phyloP scores from a whole-genome alignment of 352 stramenopile species.

The Elongisporangium senticosum region DNA sequence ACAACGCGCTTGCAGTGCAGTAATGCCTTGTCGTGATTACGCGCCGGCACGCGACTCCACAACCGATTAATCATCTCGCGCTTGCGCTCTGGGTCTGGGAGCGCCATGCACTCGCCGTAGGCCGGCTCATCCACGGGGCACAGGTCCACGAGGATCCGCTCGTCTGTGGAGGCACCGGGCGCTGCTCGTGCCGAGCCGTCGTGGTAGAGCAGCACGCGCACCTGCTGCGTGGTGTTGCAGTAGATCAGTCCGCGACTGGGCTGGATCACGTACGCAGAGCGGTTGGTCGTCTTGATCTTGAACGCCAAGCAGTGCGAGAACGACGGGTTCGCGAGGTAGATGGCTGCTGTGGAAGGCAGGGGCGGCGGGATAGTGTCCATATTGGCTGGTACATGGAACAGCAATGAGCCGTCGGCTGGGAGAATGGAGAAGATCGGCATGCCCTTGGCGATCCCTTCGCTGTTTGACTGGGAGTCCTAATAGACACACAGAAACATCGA shows the following conservation, averaged over 20 bases:
- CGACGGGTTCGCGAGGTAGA: slow-evolving; percentile 61
- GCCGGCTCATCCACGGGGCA: neutral
- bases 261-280: slow-evolving; percentile 68
- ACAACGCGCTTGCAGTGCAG: neutral
- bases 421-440: slow-evolving; percentile 29
- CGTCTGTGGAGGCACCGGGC: neutral
- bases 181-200: slow-evolving; percentile 14
- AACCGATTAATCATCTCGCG: neutral
- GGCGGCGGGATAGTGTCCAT: neutral
- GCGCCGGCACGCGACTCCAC: neutral
- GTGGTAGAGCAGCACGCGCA: slow-evolving; percentile 51
- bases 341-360: neutral
- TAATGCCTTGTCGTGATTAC: neutral
- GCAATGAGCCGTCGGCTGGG: slow-evolving; percentile 28
- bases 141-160: neutral
- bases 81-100: neutral
- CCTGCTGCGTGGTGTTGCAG: slow-evolving; percentile 45
- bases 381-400: slow-evolving; percentile 15
- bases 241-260: slow-evolving; percentile 59
- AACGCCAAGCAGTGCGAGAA: slow-evolving; percentile 49
- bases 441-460: neutral
- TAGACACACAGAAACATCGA: neutral
- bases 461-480: neutral
- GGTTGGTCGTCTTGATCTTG: slow-evolving; percentile 80
- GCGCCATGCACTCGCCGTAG: neutral